These are phyloP conservation scores for Apiotrichum veenhuisii DNA, from an alignment of 1,284 basidiomycete species.

Conservation along the genomic window DNA sequence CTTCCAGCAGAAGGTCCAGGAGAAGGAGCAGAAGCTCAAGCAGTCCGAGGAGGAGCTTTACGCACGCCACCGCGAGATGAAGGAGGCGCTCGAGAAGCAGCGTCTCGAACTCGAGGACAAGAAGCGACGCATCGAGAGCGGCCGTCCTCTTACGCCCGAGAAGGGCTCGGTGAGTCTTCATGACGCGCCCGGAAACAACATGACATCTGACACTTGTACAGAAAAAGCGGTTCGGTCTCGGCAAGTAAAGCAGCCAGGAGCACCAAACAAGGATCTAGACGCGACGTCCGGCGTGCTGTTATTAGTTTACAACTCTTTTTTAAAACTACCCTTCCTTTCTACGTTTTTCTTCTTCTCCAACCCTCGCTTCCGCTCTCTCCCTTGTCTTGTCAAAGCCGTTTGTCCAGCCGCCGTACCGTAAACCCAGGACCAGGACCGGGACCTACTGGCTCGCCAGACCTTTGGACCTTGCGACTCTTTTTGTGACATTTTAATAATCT, in stretches of 20 bases:
- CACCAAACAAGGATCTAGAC: neutral
- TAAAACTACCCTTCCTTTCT: neutral
- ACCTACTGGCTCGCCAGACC: too few relatives aligned
- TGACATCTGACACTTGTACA: constrained; percentile 10
- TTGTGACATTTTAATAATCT: too few relatives aligned
- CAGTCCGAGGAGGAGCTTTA: constrained; percentile 97
- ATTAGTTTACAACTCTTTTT: neutral
- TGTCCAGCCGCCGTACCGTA: neutral
- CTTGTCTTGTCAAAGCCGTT: neutral
- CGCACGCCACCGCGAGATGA: constrained; percentile 96
- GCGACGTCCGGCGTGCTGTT: neutral
- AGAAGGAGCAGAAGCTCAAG: constrained; percentile 96
- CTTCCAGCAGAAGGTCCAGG: constrained; percentile 98
- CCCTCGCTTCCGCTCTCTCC: neutral
- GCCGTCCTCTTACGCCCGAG: constrained; percentile 90
- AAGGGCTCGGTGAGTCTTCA: constrained; percentile 57
- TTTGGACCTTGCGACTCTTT: too few relatives aligned
- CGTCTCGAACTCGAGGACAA: constrained; percentile 92
- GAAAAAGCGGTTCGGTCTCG: constrained; percentile 49
- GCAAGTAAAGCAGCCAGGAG: constrained; percentile 29
- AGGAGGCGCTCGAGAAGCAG: constrained; percentile 96
- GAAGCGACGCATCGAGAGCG: constrained; percentile 93
- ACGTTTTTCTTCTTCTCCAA: neutral
- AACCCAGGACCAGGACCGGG: too few relatives aligned
- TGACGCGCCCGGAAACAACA: too few relatives aligned